Evolutionary conservation across 202 grass and related monocot genomes (phyloP), one percentile per base, ranked within the genome.

Genomic region (Elaeis oleifera): DNA sequence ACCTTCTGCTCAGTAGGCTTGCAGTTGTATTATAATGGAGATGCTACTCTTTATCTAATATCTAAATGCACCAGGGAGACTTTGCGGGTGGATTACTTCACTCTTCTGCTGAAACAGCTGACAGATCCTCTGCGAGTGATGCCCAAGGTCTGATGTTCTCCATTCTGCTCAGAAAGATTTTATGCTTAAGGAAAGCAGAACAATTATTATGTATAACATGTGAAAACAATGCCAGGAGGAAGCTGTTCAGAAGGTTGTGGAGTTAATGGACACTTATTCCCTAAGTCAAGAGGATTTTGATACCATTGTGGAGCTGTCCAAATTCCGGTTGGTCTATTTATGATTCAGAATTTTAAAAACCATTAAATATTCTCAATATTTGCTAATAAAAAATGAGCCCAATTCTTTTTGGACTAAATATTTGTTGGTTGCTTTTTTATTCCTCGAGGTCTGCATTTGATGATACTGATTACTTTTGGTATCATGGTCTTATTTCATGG

Each of bases 201-300:
- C 36, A 13, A 13, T 44, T 44, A 44, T 44, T 44, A 13, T 44
- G 36, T 44, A 44, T 79, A 20, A 68, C 56, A 57, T 68, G 18
- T 16, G 48, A 59, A 21, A 55, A 59, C 24, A 76, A 17, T 59
- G 51, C 79, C 56, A 97, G 92, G 94, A 94, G 68, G 80, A 77
- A 79, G 94, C 88, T 68, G 88, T 99, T 72, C 67, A 78, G 60
- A 89, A 80, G 29, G 94, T 99, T 16, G 88, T 99, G 53, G 78
- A 99, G 63, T 87, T 99, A 69, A 94, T 99, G 94, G 94, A 94
- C 50, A 75, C 82, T 23, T 99, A 99, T 71, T 99, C 88, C 65
- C 79, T 99, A 80, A 99, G 72, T 70, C 88, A 94, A 76, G 94
- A 99, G 75, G 94, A 99, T 23, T 89, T 89, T 25, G 88, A 99